A percentile compares a stretch with the other conserved stretches of the same genome.
phyloP scores from a whole-genome alignment of 495 filamentous ascomycete genomes.

The Penicillium verhagenii region DNA sequence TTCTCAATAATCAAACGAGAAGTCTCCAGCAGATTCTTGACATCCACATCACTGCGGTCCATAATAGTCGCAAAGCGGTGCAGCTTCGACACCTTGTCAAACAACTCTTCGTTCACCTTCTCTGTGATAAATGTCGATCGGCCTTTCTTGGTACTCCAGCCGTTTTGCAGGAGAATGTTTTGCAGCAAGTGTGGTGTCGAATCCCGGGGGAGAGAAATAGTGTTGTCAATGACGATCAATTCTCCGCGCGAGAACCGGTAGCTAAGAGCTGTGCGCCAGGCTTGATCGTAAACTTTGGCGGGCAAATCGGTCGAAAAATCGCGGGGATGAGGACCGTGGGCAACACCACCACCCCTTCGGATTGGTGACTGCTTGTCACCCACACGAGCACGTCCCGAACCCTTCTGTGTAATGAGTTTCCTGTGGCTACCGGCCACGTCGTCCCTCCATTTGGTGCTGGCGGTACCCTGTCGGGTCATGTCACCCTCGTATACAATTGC shows the following conservation, averaged over 20 bases:
- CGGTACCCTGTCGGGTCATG: slow-evolving; percentile 80
- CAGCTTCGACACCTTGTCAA: slow-evolving; percentile 51
- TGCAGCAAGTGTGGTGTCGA: slow-evolving; percentile 57
- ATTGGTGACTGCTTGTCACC: slow-evolving; percentile 83
- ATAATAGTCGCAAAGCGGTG: slow-evolving; percentile 66
- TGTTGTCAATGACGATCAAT: slow-evolving; percentile 76
- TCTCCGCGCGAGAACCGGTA: slow-evolving; percentile 86
- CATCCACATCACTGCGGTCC: slow-evolving; percentile 74
- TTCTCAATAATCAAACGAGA: slow-evolving; percentile 85
- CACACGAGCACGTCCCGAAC: slow-evolving; percentile 71
- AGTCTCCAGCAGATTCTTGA: slow-evolving; percentile 86
- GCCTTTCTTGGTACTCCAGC: slow-evolving; percentile 68
- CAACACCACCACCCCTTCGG: slow-evolving; percentile 79
- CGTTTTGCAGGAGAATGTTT: slow-evolving; percentile 65
- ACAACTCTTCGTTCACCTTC: slow-evolving; percentile 38
- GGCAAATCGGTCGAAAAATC: slow-evolving; percentile 85
- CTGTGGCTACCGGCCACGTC: slow-evolving; percentile 78
- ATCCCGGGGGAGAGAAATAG: slow-evolving; percentile 57
- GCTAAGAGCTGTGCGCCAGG: slow-evolving; percentile 91
- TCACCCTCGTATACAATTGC: slow-evolving; percentile 94
- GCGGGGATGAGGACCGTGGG: slow-evolving; percentile 80
- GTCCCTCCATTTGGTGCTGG: slow-evolving; percentile 75
- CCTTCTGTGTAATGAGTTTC: slow-evolving; percentile 85
- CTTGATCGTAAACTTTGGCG: slow-evolving; percentile 89
- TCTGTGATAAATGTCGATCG: slow-evolving; percentile 76